These are phyloP conservation scores for Phycomyces nitens DNA, from an alignment of 192 early-diverging fungal species.

Conservation along the genomic window DNA sequence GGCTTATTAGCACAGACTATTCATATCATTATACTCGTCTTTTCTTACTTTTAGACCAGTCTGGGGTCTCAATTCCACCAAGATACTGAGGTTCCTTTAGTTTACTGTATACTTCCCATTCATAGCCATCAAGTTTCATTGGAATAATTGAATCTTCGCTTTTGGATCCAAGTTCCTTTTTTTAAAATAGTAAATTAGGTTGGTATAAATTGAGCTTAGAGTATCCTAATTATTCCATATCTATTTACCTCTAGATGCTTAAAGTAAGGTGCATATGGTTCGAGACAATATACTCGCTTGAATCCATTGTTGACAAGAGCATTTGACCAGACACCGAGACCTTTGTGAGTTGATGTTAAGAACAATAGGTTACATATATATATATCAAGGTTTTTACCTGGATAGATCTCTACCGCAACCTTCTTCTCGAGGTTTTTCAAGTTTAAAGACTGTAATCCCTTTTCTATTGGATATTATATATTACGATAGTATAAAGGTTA, in stretches of 20 bases:
- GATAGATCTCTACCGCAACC: conserved; percentile 37
- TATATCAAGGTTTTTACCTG: conserved; percentile 22
- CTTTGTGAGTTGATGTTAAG: conserved; percentile 11
- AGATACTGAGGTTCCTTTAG: conserved; percentile 26
- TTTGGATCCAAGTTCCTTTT: not conserved
- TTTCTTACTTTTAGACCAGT: conserved; percentile 28
- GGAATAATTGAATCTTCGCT: not conserved
- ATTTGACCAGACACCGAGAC: conserved; percentile 31
- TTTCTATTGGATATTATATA: conserved; percentile 3
- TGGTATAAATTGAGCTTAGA: too few species aligned
- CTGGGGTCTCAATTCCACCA: conserved; percentile 9
- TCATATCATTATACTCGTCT: not conserved
- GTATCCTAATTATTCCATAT: too few species aligned
- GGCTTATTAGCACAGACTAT: not conserved
- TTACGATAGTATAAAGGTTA: not conserved
- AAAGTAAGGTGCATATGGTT: conserved; percentile 17
- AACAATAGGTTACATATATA: not conserved
- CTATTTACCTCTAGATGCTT: conserved; percentile 14
- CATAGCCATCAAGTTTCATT: conserved; percentile 30
- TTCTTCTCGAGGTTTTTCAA: conserved; percentile 12
- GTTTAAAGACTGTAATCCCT: conserved; percentile 14
- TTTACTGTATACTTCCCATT: conserved; percentile 31
- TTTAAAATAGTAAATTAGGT: too few species aligned
- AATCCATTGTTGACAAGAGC: conserved; percentile 30
- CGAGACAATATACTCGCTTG: conserved; percentile 21